These are phyloP conservation scores for Pythium guiyangense DNA, from an alignment of 352 stramenopile genomes.

Conservation along the genomic window DNA sequence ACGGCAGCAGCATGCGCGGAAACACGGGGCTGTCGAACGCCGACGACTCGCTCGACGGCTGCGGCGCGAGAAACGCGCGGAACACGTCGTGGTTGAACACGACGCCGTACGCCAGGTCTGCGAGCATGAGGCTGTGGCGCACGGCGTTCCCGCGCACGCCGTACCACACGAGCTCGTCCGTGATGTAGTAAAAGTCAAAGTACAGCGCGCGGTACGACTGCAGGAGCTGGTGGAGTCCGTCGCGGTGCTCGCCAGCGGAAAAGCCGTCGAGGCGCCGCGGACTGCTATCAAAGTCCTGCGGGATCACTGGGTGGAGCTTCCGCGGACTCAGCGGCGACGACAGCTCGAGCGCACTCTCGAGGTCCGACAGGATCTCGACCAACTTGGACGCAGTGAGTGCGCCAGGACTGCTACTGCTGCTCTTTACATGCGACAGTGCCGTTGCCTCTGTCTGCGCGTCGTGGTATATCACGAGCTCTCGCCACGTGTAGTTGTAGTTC, in stretches of 20 bases:
- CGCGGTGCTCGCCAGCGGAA: conserved; percentile 18
- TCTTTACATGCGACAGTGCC: conserved; percentile 11
- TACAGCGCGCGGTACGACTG: conserved; percentile 81
- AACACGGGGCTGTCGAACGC: conserved; percentile 28
- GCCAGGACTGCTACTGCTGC: conserved; percentile 14
- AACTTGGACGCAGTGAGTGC: conserved; percentile 23
- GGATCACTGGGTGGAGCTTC: conserved; percentile 22
- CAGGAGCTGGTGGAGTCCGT: conserved; percentile 56
- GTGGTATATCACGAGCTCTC: conserved; percentile 66
- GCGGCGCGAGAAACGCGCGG: conserved; percentile 38
- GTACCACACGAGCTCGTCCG: conserved; percentile 86
- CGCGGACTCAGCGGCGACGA: conserved; percentile 67
- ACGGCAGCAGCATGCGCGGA: conserved; percentile 72
- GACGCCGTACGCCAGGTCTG: conserved; percentile 76
- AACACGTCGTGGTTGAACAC: conserved; percentile 88
- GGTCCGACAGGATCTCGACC: conserved; percentile 46
- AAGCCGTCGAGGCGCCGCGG: conserved; percentile 15
- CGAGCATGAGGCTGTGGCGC: conserved; percentile 76
- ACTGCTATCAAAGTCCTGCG: conserved; percentile 35
- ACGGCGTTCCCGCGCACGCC: conserved; percentile 79
- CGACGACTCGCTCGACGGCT: conserved; percentile 12
- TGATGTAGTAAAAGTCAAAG: conserved; percentile 91
- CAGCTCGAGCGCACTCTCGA: conserved; percentile 61
- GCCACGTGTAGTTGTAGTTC: conserved; percentile 81
- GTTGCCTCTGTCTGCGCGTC: conserved; percentile 24